These are phyloP conservation scores for Solanum bulbocastanum DNA, from an alignment of 257 asterid species.

Conservation along the genomic window DNA sequence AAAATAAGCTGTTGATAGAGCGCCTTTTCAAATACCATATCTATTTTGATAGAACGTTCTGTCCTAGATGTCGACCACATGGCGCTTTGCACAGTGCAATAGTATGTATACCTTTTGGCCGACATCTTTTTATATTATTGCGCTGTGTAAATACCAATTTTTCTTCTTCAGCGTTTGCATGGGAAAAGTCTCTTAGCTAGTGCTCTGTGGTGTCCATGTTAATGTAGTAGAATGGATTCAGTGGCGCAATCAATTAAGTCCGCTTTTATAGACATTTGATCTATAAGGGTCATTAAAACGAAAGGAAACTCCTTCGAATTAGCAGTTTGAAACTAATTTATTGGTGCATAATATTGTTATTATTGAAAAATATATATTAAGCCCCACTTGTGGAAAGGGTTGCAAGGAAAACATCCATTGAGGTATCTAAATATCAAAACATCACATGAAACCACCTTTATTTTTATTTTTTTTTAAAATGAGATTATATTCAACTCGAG, in stretches of 20 bases:
- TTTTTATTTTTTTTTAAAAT: no score
- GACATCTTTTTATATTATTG: background rate
- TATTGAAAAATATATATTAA: background rate
- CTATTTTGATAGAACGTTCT: fast-evolving
- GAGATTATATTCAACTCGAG: background rate
- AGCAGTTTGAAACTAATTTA: background rate
- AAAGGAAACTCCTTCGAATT: background rate
- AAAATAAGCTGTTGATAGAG: background rate
- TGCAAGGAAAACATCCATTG: background rate
- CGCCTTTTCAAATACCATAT: background rate
- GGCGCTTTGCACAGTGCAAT: background rate
- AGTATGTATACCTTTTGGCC: background rate
- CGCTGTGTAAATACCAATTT: background rate
- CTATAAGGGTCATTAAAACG: background rate
- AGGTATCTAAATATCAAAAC: background rate
- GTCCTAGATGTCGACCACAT: background rate
- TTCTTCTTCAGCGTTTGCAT: background rate
- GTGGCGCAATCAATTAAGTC: background rate
- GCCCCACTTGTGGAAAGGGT: background rate
- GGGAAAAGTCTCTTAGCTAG: background rate
- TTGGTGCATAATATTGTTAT: background rate
- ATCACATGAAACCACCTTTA: background rate
- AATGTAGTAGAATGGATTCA: background rate
- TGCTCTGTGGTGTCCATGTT: background rate
- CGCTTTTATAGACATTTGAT: background rate